Evolutionary conservation across 2,329 filamentous ascomycete species (phyloP).

Genomic region (Harringtonia lauricola): DNA sequence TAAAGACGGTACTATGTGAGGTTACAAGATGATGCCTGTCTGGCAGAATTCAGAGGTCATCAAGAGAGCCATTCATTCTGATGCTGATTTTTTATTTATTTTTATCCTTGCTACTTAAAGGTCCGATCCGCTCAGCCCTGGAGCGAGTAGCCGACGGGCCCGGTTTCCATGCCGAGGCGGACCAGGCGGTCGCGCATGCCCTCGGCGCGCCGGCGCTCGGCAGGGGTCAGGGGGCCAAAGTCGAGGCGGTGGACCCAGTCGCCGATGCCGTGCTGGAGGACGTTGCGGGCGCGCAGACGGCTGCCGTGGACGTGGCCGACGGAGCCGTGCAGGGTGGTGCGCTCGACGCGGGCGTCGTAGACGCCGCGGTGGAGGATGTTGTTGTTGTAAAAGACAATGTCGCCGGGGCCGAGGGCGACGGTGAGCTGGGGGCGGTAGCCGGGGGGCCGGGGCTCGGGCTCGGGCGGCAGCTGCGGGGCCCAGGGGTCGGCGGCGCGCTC

Average conservation of each 20-base stretch:
- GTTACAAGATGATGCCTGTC: no score
- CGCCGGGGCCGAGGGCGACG: conserved; percentile 59
- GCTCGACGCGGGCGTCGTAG: conserved; percentile 46
- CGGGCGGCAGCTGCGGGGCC: conserved; percentile 48
- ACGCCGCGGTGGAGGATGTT: conserved; percentile 72
- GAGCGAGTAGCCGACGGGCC: conserved; percentile 53
- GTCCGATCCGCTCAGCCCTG: conserved; percentile 28
- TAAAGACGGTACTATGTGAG: no score
- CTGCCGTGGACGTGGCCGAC: conserved; percentile 51
- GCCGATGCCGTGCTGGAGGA: conserved; percentile 64
- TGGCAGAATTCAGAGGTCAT: no score
- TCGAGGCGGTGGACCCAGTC: conserved; percentile 51
- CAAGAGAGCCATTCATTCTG: no score
- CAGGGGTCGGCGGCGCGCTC: conserved; percentile 61
- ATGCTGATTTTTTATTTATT: no score
- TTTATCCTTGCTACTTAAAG: neutral
- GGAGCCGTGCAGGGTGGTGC: conserved; percentile 63
- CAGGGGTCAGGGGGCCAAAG: conserved; percentile 23
- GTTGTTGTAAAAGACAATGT: conserved; percentile 82
- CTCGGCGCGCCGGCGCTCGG: conserved; percentile 38
- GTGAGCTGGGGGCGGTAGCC: conserved; percentile 52
- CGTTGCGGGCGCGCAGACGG: conserved; percentile 52
- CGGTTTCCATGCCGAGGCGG: conserved; percentile 47
- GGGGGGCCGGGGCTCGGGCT: conserved; percentile 19
- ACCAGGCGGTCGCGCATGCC: conserved; percentile 54